These are phyloP conservation scores for Trypanosoma melophagium DNA, from an alignment of 208 protist species.

Conservation along the genomic window DNA sequence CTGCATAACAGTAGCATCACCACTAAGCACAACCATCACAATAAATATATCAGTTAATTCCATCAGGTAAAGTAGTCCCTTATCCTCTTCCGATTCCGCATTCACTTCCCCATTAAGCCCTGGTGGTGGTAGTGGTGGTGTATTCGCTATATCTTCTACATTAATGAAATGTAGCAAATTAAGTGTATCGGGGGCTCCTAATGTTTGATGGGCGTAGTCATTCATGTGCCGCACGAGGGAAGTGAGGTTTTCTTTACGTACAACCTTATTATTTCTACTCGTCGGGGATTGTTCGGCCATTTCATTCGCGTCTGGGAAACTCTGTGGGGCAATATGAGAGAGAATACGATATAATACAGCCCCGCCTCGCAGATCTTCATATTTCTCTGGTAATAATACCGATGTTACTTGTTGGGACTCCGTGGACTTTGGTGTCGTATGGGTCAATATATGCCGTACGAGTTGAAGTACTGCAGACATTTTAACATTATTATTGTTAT, in stretches of 20 bases:
- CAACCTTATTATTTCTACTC: constrained; percentile 11
- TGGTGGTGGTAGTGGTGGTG: not conserved
- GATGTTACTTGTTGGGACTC: not conserved
- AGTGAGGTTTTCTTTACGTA: constrained; percentile 44
- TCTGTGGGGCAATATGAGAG: constrained; percentile 32
- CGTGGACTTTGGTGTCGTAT: not conserved
- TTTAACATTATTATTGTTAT: constrained; percentile 6
- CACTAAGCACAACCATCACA: constrained; percentile 61
- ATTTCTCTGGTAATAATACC: constrained; percentile 15
- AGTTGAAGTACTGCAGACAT: constrained; percentile 6
- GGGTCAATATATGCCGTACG: constrained; percentile 3
- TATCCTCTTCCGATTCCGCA: constrained; percentile 1
- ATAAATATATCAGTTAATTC: constrained; percentile 47
- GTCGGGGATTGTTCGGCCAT: constrained; percentile 4
- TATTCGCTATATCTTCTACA: constrained; percentile 12
- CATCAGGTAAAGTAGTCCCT: constrained; percentile 2
- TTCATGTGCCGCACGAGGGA: constrained; percentile 43
- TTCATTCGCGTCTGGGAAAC: constrained; percentile 36
- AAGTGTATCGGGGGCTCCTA: constrained; percentile 28
- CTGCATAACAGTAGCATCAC: constrained; percentile 32
- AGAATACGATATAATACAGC: constrained; percentile 44
- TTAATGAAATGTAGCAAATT: constrained; percentile 36
- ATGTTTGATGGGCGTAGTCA: constrained; percentile 39
- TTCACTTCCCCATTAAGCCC: not conserved
- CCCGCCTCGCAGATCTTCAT: constrained; percentile 43